phyloP scores from a whole-genome alignment of 129 eudicot genomes.

The Ambrosia artemisiifolia region DNA sequence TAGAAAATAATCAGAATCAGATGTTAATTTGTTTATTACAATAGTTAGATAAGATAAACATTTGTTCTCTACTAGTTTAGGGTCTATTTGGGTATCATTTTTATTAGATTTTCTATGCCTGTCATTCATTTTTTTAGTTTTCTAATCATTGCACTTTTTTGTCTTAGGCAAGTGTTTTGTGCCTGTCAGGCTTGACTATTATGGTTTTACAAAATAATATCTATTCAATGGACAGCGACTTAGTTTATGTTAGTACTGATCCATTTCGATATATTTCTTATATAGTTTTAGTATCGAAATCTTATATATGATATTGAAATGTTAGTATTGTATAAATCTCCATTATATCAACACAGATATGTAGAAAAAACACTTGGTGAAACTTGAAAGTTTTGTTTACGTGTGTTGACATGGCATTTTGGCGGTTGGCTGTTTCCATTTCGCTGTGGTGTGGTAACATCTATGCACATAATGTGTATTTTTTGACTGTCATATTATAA shows the following conservation, averaged over 20 bases:
- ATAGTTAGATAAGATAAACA: not conserved
- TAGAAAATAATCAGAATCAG: not conserved
- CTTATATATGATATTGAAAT: constrained; percentile 1
- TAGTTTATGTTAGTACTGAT: constrained; percentile 1
- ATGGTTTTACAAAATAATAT: constrained; percentile 1
- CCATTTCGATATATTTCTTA: not conserved
- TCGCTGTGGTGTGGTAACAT: not conserved
- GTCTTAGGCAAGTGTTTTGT: not conserved
- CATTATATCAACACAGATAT: not conserved
- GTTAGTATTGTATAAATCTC: not conserved
- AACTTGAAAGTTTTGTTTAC: not conserved
- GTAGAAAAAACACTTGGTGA: constrained; percentile 2
- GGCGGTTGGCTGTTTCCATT: not conserved
- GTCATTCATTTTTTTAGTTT: not conserved
- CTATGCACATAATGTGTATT: not conserved
- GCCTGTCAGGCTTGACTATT: not conserved
- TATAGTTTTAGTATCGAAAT: not conserved
- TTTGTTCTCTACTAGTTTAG: not conserved
- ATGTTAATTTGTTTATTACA: not conserved
- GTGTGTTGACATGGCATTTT: not conserved
- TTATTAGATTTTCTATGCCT: not conserved
- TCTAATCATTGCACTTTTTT: not conserved
- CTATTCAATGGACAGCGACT: not conserved
- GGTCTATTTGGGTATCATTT: not conserved
- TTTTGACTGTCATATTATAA: not conserved